A percentile compares a stretch with the other conserved stretches of the same genome.
These are phyloP conservation scores for Phytophthora agathidicida DNA, from an alignment of 352 stramenopile genomes.

Conservation along the genomic window DNA sequence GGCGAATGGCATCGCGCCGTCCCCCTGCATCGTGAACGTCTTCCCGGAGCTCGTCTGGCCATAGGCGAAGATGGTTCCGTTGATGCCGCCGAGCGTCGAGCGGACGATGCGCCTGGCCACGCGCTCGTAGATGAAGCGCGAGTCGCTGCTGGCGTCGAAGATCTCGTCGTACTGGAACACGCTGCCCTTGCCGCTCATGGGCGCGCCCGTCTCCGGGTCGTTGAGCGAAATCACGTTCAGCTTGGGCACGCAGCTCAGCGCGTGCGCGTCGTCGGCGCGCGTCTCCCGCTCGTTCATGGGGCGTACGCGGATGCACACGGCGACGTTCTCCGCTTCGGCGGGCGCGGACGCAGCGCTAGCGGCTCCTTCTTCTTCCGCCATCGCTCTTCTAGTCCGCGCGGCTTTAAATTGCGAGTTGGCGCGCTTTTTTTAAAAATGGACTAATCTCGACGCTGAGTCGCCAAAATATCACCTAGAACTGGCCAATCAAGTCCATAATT, in stretches of 20 bases:
- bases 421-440: slow-evolving; percentile 9
- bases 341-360: background rate
- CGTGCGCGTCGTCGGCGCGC: slow-evolving; percentile 43
- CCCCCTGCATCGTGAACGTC: slow-evolving; percentile 97
- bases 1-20: slow-evolving; percentile 34
- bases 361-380: no score
- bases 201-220: slow-evolving; percentile 48
- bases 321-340: slow-evolving; percentile 69
- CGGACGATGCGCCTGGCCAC: slow-evolving; percentile 75
- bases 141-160: slow-evolving; percentile 59
- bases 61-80: slow-evolving; percentile 95
- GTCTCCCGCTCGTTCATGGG: slow-evolving; percentile 78
- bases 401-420: background rate
- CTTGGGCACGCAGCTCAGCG: slow-evolving; percentile 45
- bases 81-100: slow-evolving; percentile 78
- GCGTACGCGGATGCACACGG: slow-evolving; percentile 84
- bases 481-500: no score
- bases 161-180: slow-evolving; percentile 87
- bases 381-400: no score
- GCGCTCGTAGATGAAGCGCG: slow-evolving; percentile 61
- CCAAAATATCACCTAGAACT: no score
- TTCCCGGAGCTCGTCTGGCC: slow-evolving; percentile 96
- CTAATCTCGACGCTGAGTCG: no score
- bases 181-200: slow-evolving; percentile 68
- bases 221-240: slow-evolving; percentile 66